These are phyloP conservation scores for Ceratocystis harringtonii DNA, from an alignment of 2,329 filamentous ascomycete genomes.

Conservation along the genomic window DNA sequence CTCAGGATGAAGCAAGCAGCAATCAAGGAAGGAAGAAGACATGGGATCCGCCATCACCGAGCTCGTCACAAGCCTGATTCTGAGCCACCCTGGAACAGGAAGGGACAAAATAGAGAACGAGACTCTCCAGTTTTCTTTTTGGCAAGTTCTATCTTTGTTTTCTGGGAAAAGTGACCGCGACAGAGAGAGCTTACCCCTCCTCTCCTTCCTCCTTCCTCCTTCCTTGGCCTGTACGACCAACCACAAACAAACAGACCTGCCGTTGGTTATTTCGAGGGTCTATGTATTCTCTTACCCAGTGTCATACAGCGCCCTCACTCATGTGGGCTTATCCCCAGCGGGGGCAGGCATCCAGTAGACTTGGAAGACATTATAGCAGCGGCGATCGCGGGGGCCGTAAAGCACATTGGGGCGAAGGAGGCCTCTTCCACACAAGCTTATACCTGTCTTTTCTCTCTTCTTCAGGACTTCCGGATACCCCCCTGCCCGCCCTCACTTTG, in stretches of 20 bases:
- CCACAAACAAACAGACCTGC: background rate
- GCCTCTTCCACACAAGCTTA: background rate
- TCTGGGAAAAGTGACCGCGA: background rate
- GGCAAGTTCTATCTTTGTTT: background rate
- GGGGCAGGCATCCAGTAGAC: background rate
- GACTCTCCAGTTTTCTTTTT: background rate
- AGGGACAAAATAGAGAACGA: background rate
- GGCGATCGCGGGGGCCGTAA: background rate
- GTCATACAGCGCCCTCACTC: too few species aligned
- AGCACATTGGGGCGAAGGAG: background rate
- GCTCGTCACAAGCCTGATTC: background rate
- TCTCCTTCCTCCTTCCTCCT: too few species aligned
- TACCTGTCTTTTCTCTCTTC: background rate
- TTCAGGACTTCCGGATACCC: background rate
- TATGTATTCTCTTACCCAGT: too few species aligned
- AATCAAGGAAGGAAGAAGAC: background rate
- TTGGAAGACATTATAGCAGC: background rate
- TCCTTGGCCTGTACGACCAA: background rate
- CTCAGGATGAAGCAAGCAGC: background rate
- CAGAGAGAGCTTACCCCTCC: background rate
- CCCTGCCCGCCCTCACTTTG: background rate
- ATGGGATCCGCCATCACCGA: background rate
- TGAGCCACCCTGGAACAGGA: background rate
- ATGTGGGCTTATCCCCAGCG: too few species aligned
- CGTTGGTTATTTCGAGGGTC: too few species aligned